Percentiles rank a stretch among this genome's conserved stretches.
phyloP scores from a whole-genome alignment of 768 basidiomycete species.

The Hericium erinaceus region DNA sequence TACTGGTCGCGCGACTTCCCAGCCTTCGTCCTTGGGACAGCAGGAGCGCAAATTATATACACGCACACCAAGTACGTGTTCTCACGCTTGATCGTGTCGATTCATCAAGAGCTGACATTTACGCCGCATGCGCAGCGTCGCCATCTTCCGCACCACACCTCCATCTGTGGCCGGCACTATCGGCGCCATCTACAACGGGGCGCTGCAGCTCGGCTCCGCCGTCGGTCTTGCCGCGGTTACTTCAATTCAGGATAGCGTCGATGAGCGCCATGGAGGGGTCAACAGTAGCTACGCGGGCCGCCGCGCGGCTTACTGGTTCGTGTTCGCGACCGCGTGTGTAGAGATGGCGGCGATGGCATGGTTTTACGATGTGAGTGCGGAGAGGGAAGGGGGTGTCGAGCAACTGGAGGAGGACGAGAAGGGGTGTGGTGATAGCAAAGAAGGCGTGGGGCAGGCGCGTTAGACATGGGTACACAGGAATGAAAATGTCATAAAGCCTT shows the following conservation, averaged over 20 bases:
- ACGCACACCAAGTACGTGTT: constrained; percentile 38
- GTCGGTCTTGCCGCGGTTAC: constrained; percentile 41
- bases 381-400: background rate
- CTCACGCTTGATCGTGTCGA: no score
- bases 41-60: constrained; percentile 36
- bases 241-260: constrained; percentile 38
- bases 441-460: no score
- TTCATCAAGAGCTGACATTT: background rate
- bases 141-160: constrained; percentile 40
- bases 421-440: background rate
- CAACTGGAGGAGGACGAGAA: background rate
- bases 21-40: constrained; percentile 39
- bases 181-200: constrained; percentile 47
- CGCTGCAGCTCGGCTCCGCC: constrained; percentile 44
- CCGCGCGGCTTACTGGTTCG: constrained; percentile 32
- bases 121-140: constrained; percentile 28
- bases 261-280: constrained; percentile 16
- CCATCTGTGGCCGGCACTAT: constrained; percentile 40
- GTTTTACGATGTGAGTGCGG: constrained; percentile 22
- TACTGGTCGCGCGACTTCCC: constrained; percentile 44
- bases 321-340: constrained; percentile 26
- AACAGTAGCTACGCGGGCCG: constrained; percentile 26
- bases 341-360: constrained; percentile 23
- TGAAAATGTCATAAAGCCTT: no score
- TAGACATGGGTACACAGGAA: no score